These are phyloP conservation scores for Extremus antarcticus DNA, from an alignment of 495 filamentous ascomycete species.

Conservation along the genomic window DNA sequence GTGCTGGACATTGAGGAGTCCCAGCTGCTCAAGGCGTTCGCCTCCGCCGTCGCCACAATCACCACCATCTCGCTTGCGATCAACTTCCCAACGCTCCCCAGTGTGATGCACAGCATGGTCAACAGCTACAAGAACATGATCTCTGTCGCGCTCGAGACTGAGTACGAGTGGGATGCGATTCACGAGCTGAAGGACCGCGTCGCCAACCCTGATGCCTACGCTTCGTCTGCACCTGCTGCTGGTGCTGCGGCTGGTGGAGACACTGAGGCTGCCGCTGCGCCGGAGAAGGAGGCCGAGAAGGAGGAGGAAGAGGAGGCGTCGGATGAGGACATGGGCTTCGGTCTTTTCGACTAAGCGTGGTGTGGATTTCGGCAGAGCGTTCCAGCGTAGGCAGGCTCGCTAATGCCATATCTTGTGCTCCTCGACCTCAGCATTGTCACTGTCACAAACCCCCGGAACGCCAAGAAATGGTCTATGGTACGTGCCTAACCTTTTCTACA, in stretches of 20 bases:
- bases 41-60: constrained; percentile 73
- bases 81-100: constrained; percentile 81
- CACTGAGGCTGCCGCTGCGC: constrained; percentile 36
- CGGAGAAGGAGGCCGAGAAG: constrained; percentile 38
- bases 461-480: too few species aligned
- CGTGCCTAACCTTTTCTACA: too few species aligned
- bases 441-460: too few species aligned
- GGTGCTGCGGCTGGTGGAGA: constrained; percentile 35
- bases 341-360: constrained; percentile 50
- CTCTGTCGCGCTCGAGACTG: constrained; percentile 79
- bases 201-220: constrained; percentile 94
- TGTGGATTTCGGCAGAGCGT: not conserved
- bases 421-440: not conserved
- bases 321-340: constrained; percentile 50
- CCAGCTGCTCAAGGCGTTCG: constrained; percentile 78
- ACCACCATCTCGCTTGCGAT: constrained; percentile 79
- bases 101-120: constrained; percentile 86
- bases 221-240: constrained; percentile 62
- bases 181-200: constrained; percentile 97
- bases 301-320: constrained; percentile 51
- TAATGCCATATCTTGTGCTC: constrained; percentile 1
- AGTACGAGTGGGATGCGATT: constrained; percentile 91
- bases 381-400: not conserved
- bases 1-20: constrained; percentile 90
- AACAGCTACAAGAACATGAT: constrained; percentile 97